These are phyloP conservation scores for Phytophthora aleatoria DNA, from an alignment of 352 stramenopile genomes.

Conservation along the genomic window DNA sequence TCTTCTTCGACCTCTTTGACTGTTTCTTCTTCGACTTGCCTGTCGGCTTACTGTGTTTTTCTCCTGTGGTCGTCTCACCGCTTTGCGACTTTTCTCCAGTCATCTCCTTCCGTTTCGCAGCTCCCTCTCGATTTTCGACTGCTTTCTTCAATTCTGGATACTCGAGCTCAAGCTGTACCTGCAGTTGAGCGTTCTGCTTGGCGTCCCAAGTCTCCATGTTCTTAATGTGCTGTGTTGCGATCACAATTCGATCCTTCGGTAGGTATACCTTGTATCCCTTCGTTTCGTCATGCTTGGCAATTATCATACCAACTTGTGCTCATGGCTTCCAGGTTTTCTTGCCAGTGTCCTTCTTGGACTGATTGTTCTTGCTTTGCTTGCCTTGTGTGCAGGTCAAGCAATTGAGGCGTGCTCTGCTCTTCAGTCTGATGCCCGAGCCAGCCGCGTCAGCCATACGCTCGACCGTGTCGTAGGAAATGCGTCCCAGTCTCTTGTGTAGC, in stretches of 20 bases:
- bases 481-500: slow-evolving; percentile 1
- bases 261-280: neutral
- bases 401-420: neutral
- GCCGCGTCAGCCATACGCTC: slow-evolving; percentile 6
- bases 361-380: slow-evolving; percentile 11
- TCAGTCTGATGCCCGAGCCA: slow-evolving; percentile 3
- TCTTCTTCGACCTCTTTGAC: neutral
- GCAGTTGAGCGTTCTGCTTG: neutral
- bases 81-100: neutral
- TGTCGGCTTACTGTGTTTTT: neutral
- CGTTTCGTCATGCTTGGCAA: neutral
- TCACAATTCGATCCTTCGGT: neutral
- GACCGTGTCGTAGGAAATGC: slow-evolving; percentile 11
- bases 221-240: neutral
- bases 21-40: neutral
- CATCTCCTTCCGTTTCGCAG: slow-evolving; percentile 7
- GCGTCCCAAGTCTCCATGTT: neutral
- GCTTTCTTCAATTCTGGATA: neutral
- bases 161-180: neutral
- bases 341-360: neutral
- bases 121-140: neutral
- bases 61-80: neutral
- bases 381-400: slow-evolving; percentile 2
- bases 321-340: neutral
- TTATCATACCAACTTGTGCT: neutral